Evolutionary conservation across 148 eudicot genomes (phyloP), one percentile per base, ranked within the genome.

Genomic region (Camellia japonica): DNA sequence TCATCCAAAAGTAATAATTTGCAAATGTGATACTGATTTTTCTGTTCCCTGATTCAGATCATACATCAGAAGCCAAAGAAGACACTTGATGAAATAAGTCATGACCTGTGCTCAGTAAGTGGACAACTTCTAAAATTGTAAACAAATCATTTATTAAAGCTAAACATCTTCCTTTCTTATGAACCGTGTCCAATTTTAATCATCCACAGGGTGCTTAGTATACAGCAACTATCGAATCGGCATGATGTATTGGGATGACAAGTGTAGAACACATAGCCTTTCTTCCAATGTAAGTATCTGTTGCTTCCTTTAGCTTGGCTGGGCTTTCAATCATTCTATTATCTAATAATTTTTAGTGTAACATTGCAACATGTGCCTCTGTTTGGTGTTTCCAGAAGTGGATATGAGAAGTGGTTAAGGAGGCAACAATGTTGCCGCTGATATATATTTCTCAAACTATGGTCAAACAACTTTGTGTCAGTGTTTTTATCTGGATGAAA

Each of bases 41-140:
- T 73, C 76, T 78, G 44, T 77, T 77, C 79, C 60, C 20, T 69
- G 15, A 55, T 87, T 73, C 82, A 94, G 98, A 97, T 91, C 80
- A 90, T 91, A 68, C 98, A 94, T 87, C 95, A 94, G 78, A 94
- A 23, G 23, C 23, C 23, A 23, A 23, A 23, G 23, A 23, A 23
- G 23, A 23, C 23, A 55, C 87, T 94, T 73, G 95, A 92, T 86
- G 97, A 94, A 88, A 91, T 94, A 72, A 94, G 97, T 87, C 98
- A 90, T 73, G 94, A 93, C 73, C 90, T 94, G 19, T 94, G 98
- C 79, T 95, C 98, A 51, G 98, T 92, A 86, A 92, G 93, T 76
- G 67, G 74, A 82, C 66, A 41, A 76, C 73, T 23, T 23, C 23
- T 23, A 23, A 23, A 23, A 23, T 23, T 23, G 23, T 23, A 0